Evolutionary conservation across 495 filamentous ascomycete species (phyloP).

Genomic region (Cetradonia linearis): DNA sequence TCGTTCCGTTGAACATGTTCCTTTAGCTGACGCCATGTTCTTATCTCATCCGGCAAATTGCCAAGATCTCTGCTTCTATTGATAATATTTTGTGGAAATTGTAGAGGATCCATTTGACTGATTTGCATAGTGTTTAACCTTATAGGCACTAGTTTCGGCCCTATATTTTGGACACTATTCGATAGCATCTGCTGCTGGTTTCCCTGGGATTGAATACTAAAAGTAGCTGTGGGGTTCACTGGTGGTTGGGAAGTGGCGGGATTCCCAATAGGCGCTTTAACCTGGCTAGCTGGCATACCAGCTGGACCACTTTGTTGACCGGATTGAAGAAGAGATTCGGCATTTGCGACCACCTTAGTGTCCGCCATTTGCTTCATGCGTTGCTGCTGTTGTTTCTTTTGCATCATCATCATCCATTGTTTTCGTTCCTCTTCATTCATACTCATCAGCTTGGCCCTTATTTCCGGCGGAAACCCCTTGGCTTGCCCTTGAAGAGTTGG

Average conservation of each 20-base stretch:
- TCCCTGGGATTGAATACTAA: constrained; percentile 4
- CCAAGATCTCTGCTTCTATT: constrained; percentile 30
- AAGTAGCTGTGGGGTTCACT: not conserved
- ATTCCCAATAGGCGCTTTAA: not conserved
- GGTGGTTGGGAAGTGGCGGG: not conserved
- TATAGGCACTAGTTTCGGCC: constrained; percentile 14
- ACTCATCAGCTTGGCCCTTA: constrained; percentile 13
- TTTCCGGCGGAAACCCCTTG: constrained; percentile 6
- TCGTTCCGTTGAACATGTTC: constrained; percentile 45
- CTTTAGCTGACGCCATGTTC: constrained; percentile 67
- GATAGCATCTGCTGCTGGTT: constrained; percentile 1
- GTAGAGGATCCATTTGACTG: constrained; percentile 39
- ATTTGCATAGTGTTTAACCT: constrained; percentile 38
- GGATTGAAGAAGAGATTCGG: constrained; percentile 10
- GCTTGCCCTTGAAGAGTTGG: constrained; percentile 15
- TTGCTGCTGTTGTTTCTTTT: constrained; percentile 19
- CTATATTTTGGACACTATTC: not conserved
- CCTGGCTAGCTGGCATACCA: not conserved
- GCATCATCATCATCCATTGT: not conserved
- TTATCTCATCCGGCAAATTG: constrained; percentile 48
- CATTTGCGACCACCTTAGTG: not conserved
- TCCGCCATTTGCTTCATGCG: constrained; percentile 21
- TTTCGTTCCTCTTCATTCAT: constrained; percentile 17
- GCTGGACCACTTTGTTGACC: constrained; percentile 5
- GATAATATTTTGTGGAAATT: constrained; percentile 35